Evolutionary conservation across 208 protist species (phyloP), one percentile per base, ranked within the genome.

Genomic region (Crithidia mellificae): DNA sequence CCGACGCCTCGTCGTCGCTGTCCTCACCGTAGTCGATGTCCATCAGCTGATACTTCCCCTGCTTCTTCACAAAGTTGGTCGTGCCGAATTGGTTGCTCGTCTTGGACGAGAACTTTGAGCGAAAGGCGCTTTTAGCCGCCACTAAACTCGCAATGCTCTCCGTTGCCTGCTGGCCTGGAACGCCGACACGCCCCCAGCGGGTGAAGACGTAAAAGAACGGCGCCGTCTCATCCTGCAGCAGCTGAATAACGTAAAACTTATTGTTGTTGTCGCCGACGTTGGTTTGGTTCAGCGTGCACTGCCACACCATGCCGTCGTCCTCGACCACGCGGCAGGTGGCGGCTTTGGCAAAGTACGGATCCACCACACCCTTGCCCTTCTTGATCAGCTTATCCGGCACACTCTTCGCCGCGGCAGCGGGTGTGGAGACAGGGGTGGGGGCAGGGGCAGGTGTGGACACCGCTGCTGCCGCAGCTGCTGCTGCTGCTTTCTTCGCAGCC

Each of bases 211-310:
- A 85, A 38, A 76, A 91, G 8, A 49, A 15, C 9, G 41, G 55
- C 7, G 51, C 24, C 51, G 11, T 17, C 54, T 93, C 87, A 4
- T 83, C 74, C 72, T 94, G 68, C 24, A 97, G 70, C 0, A 94
- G 72, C 76, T 97, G 90, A 22, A 95, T 63, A n/a, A 94, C 65
- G 71, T 93, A 95, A 68, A 87, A 94, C 67, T 93, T 94, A 68
- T 95, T 96, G 57, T 92, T 95, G 75, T 94, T 94, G 25, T 53
- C 32, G 25, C 58, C 32, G 17, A 90, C 77, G 67, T 97, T 89
- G 1, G 87, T 92, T 62, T 94, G 86, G 52, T 95, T 95, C 49
- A 97, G 75, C 34, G 78, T 93, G 67, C 80, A 91, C 74, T 93
- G 88, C 53, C 78, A 92, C 32, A 96, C 80, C 14, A 47, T 30